Conservation (phyloP, 345 rosid genomes). For the Hevea brasiliensis region DNA sequence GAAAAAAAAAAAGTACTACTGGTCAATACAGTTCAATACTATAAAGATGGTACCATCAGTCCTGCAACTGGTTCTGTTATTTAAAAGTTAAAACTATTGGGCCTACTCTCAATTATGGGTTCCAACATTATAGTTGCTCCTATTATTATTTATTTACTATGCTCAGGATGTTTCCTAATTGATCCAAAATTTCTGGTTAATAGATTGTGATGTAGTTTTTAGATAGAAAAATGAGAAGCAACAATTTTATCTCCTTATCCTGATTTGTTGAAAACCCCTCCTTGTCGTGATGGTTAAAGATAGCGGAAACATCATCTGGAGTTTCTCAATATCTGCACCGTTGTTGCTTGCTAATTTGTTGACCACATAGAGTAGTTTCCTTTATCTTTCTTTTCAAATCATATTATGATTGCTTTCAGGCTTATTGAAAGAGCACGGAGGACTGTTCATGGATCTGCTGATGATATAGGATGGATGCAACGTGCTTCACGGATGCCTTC, state of each 20-base stretch:
- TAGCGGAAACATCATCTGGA: background rate
- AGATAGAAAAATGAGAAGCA: too few species aligned
- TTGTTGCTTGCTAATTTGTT: background rate
- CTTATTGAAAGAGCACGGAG: constrained; percentile 85
- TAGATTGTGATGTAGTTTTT: too few species aligned
- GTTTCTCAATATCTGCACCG: background rate
- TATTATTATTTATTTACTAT: too few species aligned
- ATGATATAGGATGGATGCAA: constrained; percentile 95
- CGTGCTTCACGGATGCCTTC: constrained; percentile 70
- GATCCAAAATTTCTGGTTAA: too few species aligned
- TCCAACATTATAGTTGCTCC: too few species aligned
- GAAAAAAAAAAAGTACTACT: too few species aligned
- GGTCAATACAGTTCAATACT: too few species aligned
- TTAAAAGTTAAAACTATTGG: too few species aligned
- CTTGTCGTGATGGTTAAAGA: background rate
- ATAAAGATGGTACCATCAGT: too few species aligned
- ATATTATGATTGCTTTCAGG: constrained; percentile 39
- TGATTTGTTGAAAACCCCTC: background rate
- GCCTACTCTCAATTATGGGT: too few species aligned
- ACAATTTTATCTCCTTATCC: background rate
- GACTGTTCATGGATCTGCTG: constrained; percentile 94
- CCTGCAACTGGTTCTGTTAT: too few species aligned
- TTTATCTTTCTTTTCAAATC: background rate
- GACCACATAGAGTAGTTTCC: background rate
- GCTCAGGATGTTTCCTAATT: too few species aligned